Evolutionary conservation across 2,329 filamentous ascomycete genomes (phyloP).

Genomic region (Bertia moriformis): DNA sequence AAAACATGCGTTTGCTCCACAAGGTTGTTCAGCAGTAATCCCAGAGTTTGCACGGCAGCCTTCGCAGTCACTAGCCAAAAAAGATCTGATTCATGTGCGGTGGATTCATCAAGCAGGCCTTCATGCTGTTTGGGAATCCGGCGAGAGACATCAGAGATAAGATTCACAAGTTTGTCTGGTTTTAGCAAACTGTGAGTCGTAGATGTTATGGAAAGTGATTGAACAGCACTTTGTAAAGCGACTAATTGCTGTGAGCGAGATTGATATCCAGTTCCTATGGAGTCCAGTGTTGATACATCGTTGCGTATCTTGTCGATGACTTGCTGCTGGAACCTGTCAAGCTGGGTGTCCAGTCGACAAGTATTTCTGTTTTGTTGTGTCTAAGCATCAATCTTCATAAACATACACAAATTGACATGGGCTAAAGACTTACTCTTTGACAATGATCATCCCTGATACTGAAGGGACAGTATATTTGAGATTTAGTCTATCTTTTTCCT

Average conservation of each 20-base stretch:
- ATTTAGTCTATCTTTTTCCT: too few relatives aligned
- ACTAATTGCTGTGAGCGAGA: background rate
- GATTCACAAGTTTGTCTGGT: background rate
- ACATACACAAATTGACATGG: too few relatives aligned
- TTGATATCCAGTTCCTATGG: too few relatives aligned
- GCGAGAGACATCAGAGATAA: background rate
- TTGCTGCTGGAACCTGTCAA: background rate
- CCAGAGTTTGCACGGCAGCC: slow-evolving; percentile 80
- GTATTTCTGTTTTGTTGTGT: too few relatives aligned
- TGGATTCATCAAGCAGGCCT: background rate
- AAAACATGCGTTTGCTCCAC: slow-evolving; percentile 72
- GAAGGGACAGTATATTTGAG: too few relatives aligned
- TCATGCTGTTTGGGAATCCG: background rate
- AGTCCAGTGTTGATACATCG: background rate
- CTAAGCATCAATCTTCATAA: too few relatives aligned
- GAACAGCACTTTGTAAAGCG: background rate
- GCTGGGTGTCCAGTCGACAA: background rate
- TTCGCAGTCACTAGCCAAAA: slow-evolving; percentile 88
- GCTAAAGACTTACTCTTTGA: too few relatives aligned
- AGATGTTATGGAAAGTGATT: background rate
- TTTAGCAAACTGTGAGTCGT: background rate
- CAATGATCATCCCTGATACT: too few relatives aligned
- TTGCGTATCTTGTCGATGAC: background rate
- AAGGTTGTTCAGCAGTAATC: slow-evolving; percentile 61
- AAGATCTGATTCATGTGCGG: slow-evolving; percentile 57